Evolutionary conservation across 108 stramenopile genomes (phyloP), one percentile per base, ranked within the genome.

Genomic region (Discostella stelligeroides): DNA sequence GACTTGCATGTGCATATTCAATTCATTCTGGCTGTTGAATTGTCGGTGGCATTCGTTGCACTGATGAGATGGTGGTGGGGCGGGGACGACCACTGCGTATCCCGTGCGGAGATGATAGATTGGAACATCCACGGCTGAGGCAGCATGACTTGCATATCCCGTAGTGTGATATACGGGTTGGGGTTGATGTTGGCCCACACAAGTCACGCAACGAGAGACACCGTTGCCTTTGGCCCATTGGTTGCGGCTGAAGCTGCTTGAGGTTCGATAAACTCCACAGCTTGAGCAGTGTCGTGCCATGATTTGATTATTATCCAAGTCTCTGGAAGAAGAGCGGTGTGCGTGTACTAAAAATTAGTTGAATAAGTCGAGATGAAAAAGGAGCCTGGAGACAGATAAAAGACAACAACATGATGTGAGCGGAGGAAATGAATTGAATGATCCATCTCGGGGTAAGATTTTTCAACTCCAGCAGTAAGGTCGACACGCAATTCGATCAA

Each of bases 1-100:
- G 34, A 85, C 82, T 60, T 90, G 86, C 81, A 80, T 84, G 69
- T 90, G 88, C 88, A 87, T 87, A 20, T 86, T 73, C 15, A 90
- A 60, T 42, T 84, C 62, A 53, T 90, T 86, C 37, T 75, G 74
- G 13, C 18, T 48, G 34, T 57, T 55, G 72, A 90, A 90, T 0
- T 57, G 21, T 20, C 83, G 80, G 45, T 13, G 17, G 42, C 88
- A 90, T 60, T 72, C 60, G 5, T 46, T 42, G 41, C 88, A 90
- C 27, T 68, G 54, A 47, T 48, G 71, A 24, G 48, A 17, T 34
- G 34, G 63, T 39, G 1, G 4, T 23, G 43, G 40, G 15, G 34
- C 34, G 3, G 43, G 40, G 15, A 34, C 34, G 3, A 6, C 34
- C 34, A 34, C 6, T 3, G 34, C 34, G 6, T 34, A 34, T 3